These are phyloP conservation scores for Fusarium avenaceum DNA, from an alignment of 2,329 filamentous ascomycete genomes.

Conservation along the genomic window DNA sequence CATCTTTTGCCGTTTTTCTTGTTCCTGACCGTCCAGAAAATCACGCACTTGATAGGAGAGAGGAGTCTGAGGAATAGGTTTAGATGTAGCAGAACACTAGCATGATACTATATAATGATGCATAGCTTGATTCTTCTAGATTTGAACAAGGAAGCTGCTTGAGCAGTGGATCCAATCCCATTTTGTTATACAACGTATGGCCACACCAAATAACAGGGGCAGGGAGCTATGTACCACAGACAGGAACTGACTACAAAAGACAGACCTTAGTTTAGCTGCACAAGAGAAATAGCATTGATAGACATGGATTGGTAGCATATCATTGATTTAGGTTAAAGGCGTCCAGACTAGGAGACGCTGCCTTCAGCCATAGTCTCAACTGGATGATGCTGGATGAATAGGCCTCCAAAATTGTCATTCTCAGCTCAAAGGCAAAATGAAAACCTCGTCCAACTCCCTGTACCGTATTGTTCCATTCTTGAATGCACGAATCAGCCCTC, in stretches of 20 bases:
- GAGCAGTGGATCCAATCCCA: not conserved
- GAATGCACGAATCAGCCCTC: slow-evolving; percentile 11
- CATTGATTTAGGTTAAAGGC: too few species aligned
- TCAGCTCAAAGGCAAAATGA: not conserved
- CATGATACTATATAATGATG: not conserved
- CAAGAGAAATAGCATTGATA: too few species aligned
- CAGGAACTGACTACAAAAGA: too few species aligned
- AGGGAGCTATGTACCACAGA: too few species aligned
- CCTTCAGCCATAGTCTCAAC: too few species aligned
- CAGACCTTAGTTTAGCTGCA: too few species aligned
- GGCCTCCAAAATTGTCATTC: not conserved
- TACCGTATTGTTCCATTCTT: slow-evolving; percentile 24
- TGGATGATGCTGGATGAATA: not conserved
- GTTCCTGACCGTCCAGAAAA: slow-evolving; percentile 52
- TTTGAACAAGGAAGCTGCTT: fast-evolving
- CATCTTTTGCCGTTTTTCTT: slow-evolving; percentile 53
- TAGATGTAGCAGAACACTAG: not conserved
- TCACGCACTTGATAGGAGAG: slow-evolving; percentile 19
- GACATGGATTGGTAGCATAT: too few species aligned
- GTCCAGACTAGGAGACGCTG: too few species aligned
- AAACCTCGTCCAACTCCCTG: not conserved
- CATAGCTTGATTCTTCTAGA: too few species aligned
- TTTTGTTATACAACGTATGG: not conserved
- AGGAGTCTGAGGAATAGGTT: slow-evolving; percentile 12
- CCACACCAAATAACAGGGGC: too few species aligned